Evolutionary conservation across 2,329 filamentous ascomycete species (phyloP).

Genomic region (Neofusicoccum ribis): DNA sequence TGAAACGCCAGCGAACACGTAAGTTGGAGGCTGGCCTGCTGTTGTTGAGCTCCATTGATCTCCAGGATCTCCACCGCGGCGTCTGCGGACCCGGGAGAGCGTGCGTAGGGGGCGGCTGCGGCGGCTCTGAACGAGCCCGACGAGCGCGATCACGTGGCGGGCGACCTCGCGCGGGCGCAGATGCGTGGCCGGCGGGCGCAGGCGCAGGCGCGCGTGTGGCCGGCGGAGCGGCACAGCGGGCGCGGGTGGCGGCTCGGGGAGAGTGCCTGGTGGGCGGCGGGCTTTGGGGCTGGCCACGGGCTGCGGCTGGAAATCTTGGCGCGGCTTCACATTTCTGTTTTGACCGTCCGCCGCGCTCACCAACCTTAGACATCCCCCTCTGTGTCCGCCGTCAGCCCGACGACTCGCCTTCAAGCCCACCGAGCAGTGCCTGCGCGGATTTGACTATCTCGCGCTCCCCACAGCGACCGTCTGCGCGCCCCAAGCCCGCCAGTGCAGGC

Average conservation of each 20-base stretch:
- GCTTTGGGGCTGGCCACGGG: background rate
- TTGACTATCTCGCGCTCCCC: slow-evolving; percentile 21
- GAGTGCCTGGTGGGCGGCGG: background rate
- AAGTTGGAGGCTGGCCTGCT: background rate
- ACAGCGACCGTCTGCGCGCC: slow-evolving; percentile 19
- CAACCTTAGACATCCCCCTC: slow-evolving; percentile 11
- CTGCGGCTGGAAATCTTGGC: slow-evolving; percentile 13
- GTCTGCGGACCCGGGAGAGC: background rate
- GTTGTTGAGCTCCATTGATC: background rate
- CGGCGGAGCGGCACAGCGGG: background rate
- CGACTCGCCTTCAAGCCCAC: slow-evolving; percentile 20
- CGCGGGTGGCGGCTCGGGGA: background rate
- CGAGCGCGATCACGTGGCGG: background rate
- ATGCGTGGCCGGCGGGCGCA: no score
- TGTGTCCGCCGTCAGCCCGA: slow-evolving; percentile 19
- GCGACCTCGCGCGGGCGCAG: background rate
- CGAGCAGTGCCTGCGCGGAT: slow-evolving; percentile 21
- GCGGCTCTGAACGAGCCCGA: background rate
- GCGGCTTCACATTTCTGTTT: slow-evolving; percentile 14
- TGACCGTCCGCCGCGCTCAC: background rate
- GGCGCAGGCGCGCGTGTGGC: background rate
- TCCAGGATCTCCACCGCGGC: background rate
- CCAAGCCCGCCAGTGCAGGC: background rate
- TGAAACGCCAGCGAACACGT: background rate
- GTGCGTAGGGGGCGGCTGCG: background rate